Evolutionary conservation across 2,329 filamentous ascomycete genomes (phyloP).

Genomic region (Fusarium graminum): DNA sequence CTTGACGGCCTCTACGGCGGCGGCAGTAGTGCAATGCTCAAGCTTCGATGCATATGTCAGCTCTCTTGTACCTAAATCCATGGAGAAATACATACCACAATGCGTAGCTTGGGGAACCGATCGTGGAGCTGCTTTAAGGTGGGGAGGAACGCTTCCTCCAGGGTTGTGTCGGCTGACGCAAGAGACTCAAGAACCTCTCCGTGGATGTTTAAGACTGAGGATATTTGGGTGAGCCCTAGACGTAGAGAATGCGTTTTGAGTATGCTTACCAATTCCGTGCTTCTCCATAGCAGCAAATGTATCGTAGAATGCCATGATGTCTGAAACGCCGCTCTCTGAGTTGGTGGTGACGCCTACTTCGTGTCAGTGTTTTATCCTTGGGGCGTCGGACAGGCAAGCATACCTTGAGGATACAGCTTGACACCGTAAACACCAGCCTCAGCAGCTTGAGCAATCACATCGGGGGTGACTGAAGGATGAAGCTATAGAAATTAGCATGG

Average conservation of each 20-base stretch:
- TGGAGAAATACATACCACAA: slow-evolving; percentile 58
- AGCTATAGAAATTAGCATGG: slow-evolving; percentile 48
- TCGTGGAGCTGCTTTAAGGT: slow-evolving; percentile 79
- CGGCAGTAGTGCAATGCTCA: slow-evolving; percentile 90
- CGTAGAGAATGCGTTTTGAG: not conserved
- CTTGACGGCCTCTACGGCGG: slow-evolving; percentile 82
- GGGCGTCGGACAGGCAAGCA: not conserved
- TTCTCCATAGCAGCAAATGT: slow-evolving; percentile 93
- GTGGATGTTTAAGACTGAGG: slow-evolving; percentile 86
- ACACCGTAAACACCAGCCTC: slow-evolving; percentile 78
- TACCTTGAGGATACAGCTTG: slow-evolving; percentile 74
- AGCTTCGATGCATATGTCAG: slow-evolving; percentile 54
- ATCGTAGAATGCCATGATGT: slow-evolving; percentile 77
- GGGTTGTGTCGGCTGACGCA: slow-evolving; percentile 61
- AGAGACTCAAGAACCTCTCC: slow-evolving; percentile 76
- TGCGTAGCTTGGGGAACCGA: slow-evolving; percentile 78
- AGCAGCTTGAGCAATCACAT: slow-evolving; percentile 79
- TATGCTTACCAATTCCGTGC: slow-evolving; percentile 68
- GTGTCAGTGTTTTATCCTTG: slow-evolving; percentile 28
- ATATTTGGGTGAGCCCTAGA: slow-evolving; percentile 8
- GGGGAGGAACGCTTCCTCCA: slow-evolving; percentile 77
- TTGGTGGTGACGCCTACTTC: slow-evolving; percentile 71
- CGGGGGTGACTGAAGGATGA: slow-evolving; percentile 73
- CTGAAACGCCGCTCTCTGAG: slow-evolving; percentile 76
- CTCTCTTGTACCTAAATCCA: not conserved